Percentiles rank a stretch among this genome's conserved stretches.
Evolutionary conservation across 768 basidiomycete genomes (phyloP).

Genomic region (Boletellus ananas): DNA sequence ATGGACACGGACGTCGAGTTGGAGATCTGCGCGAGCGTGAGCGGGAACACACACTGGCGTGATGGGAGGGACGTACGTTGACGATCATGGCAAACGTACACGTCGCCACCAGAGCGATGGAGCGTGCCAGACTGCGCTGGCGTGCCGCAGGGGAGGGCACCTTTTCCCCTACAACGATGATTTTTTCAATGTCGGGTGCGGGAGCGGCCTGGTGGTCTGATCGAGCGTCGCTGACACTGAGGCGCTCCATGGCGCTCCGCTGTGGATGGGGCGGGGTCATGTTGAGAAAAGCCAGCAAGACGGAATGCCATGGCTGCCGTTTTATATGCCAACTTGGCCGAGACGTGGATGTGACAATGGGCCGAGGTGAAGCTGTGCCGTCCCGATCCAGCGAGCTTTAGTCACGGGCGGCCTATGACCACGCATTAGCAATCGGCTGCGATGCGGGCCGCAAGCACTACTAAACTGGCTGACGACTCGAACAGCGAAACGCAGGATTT

Average conservation of each 20-base stretch:
- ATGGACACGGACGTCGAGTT: slow-evolving; percentile 46
- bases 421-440: not conserved
- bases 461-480: not conserved
- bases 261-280: not conserved
- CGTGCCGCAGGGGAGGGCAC: not conserved
- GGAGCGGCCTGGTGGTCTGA: slow-evolving; percentile 13
- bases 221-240: slow-evolving; percentile 2
- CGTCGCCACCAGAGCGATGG: slow-evolving; percentile 32
- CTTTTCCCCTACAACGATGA: slow-evolving; percentile 6
- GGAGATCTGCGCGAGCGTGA: slow-evolving; percentile 26
- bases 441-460: not conserved
- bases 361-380: not conserved
- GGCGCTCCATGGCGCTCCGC: too few relatives aligned
- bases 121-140: slow-evolving; percentile 23
- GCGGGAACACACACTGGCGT: not conserved
- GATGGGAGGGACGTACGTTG: slow-evolving; percentile 25
- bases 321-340: slow-evolving; percentile 18
- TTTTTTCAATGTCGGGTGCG: slow-evolving; percentile 2
- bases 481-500: not conserved
- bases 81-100: slow-evolving; percentile 40
- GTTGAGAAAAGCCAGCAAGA: not conserved
- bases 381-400: not conserved
- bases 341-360: not conserved
- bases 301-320: not conserved
- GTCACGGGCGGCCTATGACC: not conserved